These are phyloP conservation scores for Candida ficus DNA, from an alignment of 805 yeast genomes.

Conservation along the genomic window DNA sequence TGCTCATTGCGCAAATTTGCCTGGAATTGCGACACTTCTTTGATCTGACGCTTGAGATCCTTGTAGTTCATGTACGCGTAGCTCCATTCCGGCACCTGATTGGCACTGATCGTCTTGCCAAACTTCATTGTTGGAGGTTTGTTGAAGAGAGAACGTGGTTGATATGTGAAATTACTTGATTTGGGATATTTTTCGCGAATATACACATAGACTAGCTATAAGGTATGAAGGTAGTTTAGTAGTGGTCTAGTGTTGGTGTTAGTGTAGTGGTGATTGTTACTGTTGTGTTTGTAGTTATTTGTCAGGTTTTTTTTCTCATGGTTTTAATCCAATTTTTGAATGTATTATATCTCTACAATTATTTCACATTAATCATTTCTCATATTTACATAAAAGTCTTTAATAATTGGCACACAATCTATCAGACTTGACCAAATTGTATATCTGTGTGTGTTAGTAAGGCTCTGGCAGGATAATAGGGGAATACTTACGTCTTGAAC, in stretches of 20 bases:
- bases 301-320: not conserved
- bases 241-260: too few relatives aligned
- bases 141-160: too few relatives aligned
- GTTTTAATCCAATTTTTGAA: too few relatives aligned
- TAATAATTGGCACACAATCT: slow-evolving; percentile 60
- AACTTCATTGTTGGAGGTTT: slow-evolving; percentile 17
- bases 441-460: slow-evolving; percentile 29
- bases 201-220: too few relatives aligned
- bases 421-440: slow-evolving; percentile 56
- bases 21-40: slow-evolving; percentile 47
- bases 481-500: slow-evolving; percentile 61
- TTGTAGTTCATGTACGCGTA: slow-evolving; percentile 81
- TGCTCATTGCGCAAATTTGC: not conserved
- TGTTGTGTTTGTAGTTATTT: too few relatives aligned
- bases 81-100: slow-evolving; percentile 92
- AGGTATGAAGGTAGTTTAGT: too few relatives aligned
- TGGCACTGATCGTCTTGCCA: slow-evolving; percentile 45
- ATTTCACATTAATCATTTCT: too few relatives aligned
- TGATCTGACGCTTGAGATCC: slow-evolving; percentile 73
- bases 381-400: not conserved
- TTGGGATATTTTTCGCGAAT: too few relatives aligned
- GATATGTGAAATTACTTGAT: too few relatives aligned
- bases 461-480: not conserved
- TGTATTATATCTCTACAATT: too few relatives aligned
- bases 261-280: too few relatives aligned